These are phyloP conservation scores for Cladosporium sp. DNA, from an alignment of 2,329 filamentous ascomycete genomes.

Conservation along the genomic window DNA sequence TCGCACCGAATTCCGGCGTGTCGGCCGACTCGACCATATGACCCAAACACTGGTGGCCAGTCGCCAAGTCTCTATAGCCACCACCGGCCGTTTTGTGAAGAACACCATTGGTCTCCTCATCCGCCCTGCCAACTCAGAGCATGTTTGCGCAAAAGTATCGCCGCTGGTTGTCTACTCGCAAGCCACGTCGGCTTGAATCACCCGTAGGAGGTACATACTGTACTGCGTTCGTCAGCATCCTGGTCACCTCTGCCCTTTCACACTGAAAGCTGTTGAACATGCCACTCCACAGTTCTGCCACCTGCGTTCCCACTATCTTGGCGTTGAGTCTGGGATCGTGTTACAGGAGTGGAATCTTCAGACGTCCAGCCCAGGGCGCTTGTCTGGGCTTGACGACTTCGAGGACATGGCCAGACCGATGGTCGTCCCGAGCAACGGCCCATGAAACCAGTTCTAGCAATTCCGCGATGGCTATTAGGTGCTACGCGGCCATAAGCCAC, in stretches of 20 bases:
- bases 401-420: background rate
- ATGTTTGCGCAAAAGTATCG: background rate
- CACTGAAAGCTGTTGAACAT: background rate
- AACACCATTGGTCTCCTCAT: background rate
- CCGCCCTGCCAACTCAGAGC: background rate
- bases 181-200: background rate
- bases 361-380: background rate
- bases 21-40: background rate
- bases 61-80: slow-evolving; percentile 1
- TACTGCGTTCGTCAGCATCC: background rate
- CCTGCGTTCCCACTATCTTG: background rate
- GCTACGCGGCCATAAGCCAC: background rate
- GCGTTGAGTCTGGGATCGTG: background rate
- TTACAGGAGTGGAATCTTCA: background rate
- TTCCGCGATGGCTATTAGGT: background rate
- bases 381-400: background rate
- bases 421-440: background rate
- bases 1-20: background rate
- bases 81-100: background rate
- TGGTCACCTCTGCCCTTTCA: background rate
- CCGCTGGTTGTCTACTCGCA: background rate
- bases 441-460: background rate
- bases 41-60: background rate
- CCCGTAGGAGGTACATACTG: background rate
- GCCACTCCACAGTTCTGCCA: background rate